Conservation (phyloP, 108 stramenopile genomes). For the Bacterosira constricta region DNA sequence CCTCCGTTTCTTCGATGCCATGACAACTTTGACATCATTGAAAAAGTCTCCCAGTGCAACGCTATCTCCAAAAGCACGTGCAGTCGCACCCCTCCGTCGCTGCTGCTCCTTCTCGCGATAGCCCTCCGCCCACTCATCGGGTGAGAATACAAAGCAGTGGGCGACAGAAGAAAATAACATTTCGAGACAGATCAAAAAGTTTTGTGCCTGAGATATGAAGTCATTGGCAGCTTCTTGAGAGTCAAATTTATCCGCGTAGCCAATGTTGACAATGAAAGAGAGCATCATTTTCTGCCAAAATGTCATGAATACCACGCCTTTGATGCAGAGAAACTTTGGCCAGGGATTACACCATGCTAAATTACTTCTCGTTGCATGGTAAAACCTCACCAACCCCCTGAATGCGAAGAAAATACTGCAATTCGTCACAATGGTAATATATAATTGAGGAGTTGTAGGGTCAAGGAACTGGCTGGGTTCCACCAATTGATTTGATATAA, state of each 20-base stretch:
- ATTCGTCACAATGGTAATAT: conserved; percentile 77
- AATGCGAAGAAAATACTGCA: conserved; percentile 86
- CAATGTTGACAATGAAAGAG: conserved; percentile 52
- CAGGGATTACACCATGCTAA: conserved; percentile 84
- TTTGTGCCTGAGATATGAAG: conserved; percentile 64
- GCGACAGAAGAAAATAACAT: conserved; percentile 87
- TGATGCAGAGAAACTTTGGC: conserved; percentile 89
- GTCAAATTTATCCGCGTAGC: conserved; percentile 24
- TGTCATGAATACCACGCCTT: conserved; percentile 91
- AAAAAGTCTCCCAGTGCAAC: conserved; percentile 77
- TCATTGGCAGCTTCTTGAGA: conserved; percentile 50
- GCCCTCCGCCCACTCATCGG: conserved; percentile 82
- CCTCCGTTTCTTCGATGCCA: conserved; percentile 32
- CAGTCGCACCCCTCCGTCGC: conserved; percentile 25
- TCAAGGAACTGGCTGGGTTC: conserved; percentile 36
- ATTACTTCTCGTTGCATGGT: conserved; percentile 80
- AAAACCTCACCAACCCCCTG: conserved; percentile 85
- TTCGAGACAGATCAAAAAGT: conserved; percentile 91
- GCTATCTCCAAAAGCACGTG: conserved; percentile 43
- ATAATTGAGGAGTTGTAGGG: conserved; percentile 59
- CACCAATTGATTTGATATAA: conserved; percentile 43
- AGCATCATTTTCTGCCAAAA: conserved; percentile 88
- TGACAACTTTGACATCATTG: conserved; percentile 61
- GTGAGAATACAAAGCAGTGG: conserved; percentile 89
- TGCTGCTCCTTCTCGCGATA: conserved; percentile 62